phyloP scores from a whole-genome alignment of 2,329 filamentous ascomycete genomes.

The Calonectria pteridis region DNA sequence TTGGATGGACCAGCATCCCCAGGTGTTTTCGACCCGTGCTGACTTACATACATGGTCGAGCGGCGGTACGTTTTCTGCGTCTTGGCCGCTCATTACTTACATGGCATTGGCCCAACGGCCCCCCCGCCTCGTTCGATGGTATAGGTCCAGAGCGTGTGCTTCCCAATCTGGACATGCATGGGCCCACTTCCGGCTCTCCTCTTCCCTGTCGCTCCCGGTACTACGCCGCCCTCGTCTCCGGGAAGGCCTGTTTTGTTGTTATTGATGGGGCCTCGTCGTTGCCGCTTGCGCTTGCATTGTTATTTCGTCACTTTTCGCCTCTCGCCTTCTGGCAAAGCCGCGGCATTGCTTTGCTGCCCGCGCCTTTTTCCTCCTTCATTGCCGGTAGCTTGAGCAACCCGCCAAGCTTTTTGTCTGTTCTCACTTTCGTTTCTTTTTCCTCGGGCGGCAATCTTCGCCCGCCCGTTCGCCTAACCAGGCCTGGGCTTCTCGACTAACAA shows the following conservation, averaged over 20 bases:
- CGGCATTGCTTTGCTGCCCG: background rate
- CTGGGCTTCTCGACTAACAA: background rate
- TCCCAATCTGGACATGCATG: constrained; percentile 16
- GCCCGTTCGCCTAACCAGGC: background rate
- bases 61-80: constrained; percentile 1
- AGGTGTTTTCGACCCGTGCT: constrained; percentile 16
- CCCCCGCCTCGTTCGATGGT: constrained; percentile 12
- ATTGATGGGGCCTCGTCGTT: background rate
- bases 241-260: constrained; percentile 15
- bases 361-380: background rate
- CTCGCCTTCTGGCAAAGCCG: background rate
- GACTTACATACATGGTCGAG: constrained; percentile 20
- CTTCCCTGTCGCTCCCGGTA: background rate
- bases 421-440: background rate
- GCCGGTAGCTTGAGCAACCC: background rate
- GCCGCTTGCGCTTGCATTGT: background rate
- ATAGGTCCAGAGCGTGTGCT: constrained; percentile 16
- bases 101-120: constrained; percentile 11
- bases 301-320: background rate
- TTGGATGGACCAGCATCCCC: background rate
- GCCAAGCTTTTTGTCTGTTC: background rate
- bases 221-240: background rate
- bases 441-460: background rate
- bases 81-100: constrained; percentile 18
- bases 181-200: background rate